Conservation (phyloP, 306 rosid genomes). For the Lupinus albus region DNA sequence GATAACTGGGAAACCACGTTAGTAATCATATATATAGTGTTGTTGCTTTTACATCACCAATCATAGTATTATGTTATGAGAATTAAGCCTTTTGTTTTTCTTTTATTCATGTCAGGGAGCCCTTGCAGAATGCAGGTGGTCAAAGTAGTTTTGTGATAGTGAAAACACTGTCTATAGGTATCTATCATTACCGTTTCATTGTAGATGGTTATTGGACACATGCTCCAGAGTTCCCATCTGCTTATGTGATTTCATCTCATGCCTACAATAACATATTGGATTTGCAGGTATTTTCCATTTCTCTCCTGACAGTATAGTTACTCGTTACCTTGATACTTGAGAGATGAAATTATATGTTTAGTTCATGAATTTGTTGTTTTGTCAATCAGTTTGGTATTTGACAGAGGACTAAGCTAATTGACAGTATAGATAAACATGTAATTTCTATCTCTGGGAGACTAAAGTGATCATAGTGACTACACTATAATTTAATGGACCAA, state of each 20-base stretch:
- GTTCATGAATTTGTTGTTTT: no score
- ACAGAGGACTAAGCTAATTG: no score
- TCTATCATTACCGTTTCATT: constrained; percentile 73
- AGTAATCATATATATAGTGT: constrained; percentile 37
- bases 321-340: no score
- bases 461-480: no score
- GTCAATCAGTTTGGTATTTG: no score
- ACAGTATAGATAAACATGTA: no score
- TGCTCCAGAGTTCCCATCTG: constrained; percentile 76
- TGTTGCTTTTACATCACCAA: neutral
- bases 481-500: no score
- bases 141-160: constrained; percentile 44
- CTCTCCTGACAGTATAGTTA: no score
- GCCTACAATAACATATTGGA: constrained; percentile 79
- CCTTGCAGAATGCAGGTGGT: constrained; percentile 55
- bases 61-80: constrained; percentile 25
- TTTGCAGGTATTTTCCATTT: constrained; percentile 72
- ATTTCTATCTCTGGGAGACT: no score
- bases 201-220: constrained; percentile 72
- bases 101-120: constrained; percentile 58
- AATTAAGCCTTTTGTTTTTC: constrained; percentile 27
- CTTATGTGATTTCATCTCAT: constrained; percentile 52
- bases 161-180: constrained; percentile 64
- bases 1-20: constrained; percentile 74
- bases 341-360: no score